Percentiles rank a stretch among this genome's conserved stretches.
Conservation (phyloP, 1,284 basidiomycete species). For the Ganoderma lingzhi region DNA sequence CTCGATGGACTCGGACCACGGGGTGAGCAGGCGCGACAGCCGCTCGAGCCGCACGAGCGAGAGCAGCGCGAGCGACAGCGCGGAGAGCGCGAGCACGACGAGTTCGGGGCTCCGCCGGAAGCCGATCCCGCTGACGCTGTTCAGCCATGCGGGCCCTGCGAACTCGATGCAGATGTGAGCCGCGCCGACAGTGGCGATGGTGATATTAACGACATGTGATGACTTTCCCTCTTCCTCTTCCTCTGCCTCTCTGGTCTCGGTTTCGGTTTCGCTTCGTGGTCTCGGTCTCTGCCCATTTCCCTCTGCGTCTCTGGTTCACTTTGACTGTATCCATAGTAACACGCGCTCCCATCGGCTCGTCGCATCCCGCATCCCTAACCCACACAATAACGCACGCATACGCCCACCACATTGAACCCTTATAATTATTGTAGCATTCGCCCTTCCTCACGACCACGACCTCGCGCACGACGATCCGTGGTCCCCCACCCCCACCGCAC, state of each 20-base stretch:
- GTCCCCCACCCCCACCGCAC: conserved; percentile 5
- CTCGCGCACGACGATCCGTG: conserved; percentile 2
- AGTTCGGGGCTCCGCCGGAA: conserved; percentile 61
- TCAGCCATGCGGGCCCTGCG: conserved; percentile 37
- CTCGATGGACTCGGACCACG: conserved; percentile 41
- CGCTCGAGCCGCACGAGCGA: conserved; percentile 42
- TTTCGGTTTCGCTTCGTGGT: background rate
- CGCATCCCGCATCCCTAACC: conserved; percentile 12
- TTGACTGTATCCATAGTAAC: conserved; percentile 33
- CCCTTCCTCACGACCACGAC: conserved; percentile 5
- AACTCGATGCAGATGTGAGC: conserved; percentile 19
- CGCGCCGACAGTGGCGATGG: conserved; percentile 9
- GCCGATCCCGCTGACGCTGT: conserved; percentile 70
- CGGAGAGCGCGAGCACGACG: conserved; percentile 41
- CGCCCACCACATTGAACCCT: conserved; percentile 17
- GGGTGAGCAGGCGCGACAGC: conserved; percentile 48
- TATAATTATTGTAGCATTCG: conserved; percentile 33
- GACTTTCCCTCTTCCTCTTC: background rate
- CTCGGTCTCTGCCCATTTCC: background rate
- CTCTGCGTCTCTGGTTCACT: conserved; percentile 15
- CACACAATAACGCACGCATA: conserved; percentile 6
- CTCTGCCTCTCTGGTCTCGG: background rate
- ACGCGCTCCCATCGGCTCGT: conserved; percentile 25
- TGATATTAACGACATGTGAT: conserved; percentile 23
- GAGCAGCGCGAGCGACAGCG: conserved; percentile 42